Base-by-base conservation (phyloP, 2,329 filamentous ascomycete species). In the Monosporascus sp. region DNA sequence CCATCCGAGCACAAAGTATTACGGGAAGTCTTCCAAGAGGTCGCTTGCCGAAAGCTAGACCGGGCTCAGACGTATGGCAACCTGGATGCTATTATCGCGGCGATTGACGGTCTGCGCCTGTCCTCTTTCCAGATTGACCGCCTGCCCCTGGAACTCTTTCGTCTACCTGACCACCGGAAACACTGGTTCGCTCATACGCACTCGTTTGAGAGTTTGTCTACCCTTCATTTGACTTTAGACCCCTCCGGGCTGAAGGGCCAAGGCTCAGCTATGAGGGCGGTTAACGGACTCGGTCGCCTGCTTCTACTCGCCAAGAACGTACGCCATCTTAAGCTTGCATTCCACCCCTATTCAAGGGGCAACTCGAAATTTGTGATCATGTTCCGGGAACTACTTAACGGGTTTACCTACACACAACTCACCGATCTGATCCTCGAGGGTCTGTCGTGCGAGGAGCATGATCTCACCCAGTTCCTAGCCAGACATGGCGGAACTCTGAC, bases 211-310 rank as follows among this genome's bases (percentile, higher is more conserved):
- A 66, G 60, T 51, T 64, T 77, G n/a, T 63, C 68, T 1, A 67
- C 61, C 20, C 71, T 77, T 22, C 62, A 70, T 56, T 61, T 76
- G 14, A 69, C 68, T 8, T 56, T 77, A 46, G 74, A 76, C 58
- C 66, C 70, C 2, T 72, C 72, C 7, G 62, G 63, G 15, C 58
- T 70, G 15, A 60, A 68, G 27, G 64, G 73, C 3, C 74, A 73
- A 2, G 59, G 63, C 11, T 65, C 71, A 8, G 65, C 67, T 47
- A 68, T 71, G 55, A 67, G 70, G 56, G 69, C 73, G 49, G 63
- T 76, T 55, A 74, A 74, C 58, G 73, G 72, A 5, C 67, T 77
- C 15, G 74, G 72, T 49, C 69, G 69, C 51, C 65, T 76, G 20
- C 65, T 77, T 22, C 73, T 72, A 52, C 67, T 70, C 48, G 67